Evolutionary conservation across 2,329 filamentous ascomycete genomes (phyloP), one percentile per base, ranked within the genome.

Genomic region (Hypoxylon sp.): DNA sequence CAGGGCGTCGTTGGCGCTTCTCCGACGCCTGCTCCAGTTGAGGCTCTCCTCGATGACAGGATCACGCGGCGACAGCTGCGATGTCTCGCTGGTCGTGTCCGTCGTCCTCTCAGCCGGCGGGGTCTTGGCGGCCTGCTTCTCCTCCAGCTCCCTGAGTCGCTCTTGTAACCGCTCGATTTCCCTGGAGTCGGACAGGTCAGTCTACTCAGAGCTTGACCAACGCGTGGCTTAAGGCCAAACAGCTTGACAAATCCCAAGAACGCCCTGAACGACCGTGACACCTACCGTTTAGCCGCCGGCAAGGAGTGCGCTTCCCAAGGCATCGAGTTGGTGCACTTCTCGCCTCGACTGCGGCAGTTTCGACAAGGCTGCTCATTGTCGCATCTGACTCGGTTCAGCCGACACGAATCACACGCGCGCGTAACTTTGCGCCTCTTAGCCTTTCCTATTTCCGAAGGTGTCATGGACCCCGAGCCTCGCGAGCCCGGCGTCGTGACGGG

Each of bases 331-430:
- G 38, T 55, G 38, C 52, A 49, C 15, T 45, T 45, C 13, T 42
- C 45, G 20, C 52, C 46, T 42, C 29, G 46, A 20, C 21, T 43
- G 38, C 45, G 46, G 33, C 52, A 55, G 37, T 50, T 55, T 23
- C 47, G 43, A 26, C 46, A 55, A 17, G 52, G 45, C 27, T 35
- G 43, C 11, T 50, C 41, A 8, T 50, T 37, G 29, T 50, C 52
- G 40, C 52, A 55, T 48, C 38, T 49, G 9, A 48, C 24, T 31
- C 52, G 37, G 27, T 55, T 50, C 5, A 49, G 26, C 21, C 52
- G 52, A 38, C 52, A 50, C n/a, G 51, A 55, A 26, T 55, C 46
- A 49, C 52, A 55, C 3, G 52, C 52, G 29, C 52, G 52, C 15
- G 45, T 41, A 27, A 50, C 46, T 31, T 50, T 55, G n/a, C 40